Percentiles rank a stretch among this genome's conserved stretches.
Evolutionary conservation across 495 filamentous ascomycete genomes (phyloP).

Genomic region (Penicillium lividum): DNA sequence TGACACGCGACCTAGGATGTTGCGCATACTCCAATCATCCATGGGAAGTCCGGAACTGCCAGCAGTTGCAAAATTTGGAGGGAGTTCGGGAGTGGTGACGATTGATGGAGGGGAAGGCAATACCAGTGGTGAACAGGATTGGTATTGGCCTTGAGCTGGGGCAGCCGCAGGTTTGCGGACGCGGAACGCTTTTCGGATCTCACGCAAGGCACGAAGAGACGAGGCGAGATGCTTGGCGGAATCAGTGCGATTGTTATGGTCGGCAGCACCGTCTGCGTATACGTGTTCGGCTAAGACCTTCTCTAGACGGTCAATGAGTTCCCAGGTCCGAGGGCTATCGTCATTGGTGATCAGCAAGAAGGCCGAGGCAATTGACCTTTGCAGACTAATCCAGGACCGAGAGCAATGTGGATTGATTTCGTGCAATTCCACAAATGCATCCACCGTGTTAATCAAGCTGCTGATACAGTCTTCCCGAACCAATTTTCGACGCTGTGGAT

Average conservation of each 20-base stretch:
- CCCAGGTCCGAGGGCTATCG: conserved; percentile 38
- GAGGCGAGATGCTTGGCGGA: conserved; percentile 43
- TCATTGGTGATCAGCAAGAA: conserved; percentile 48
- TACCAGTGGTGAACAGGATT: conserved; percentile 19
- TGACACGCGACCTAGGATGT: conserved; percentile 37
- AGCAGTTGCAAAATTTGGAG: conserved; percentile 14
- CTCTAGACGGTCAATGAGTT: conserved; percentile 43
- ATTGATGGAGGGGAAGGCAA: conserved; percentile 33
- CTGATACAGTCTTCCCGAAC: conserved; percentile 49
- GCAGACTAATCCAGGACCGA: conserved; percentile 51
- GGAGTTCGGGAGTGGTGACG: conserved; percentile 13
- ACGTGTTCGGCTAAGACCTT: conserved; percentile 45
- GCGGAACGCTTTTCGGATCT: conserved; percentile 41
- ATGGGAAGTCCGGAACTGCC: conserved; percentile 2
- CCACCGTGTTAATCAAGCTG: conserved; percentile 44
- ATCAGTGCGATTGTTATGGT: conserved; percentile 37
- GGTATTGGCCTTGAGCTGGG: conserved; percentile 3
- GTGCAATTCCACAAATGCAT: conserved; percentile 49
- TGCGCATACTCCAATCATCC: conserved; percentile 30
- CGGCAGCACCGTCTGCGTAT: conserved; percentile 32
- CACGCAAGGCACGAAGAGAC: conserved; percentile 42
- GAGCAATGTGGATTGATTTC: conserved; percentile 41
- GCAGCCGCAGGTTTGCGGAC: conserved; percentile 12
- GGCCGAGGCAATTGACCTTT: conserved; percentile 48
- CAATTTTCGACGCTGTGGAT: conserved; percentile 32